Conservation (phyloP, 257 asterid species). For the Nicotiana paniculata region DNA sequence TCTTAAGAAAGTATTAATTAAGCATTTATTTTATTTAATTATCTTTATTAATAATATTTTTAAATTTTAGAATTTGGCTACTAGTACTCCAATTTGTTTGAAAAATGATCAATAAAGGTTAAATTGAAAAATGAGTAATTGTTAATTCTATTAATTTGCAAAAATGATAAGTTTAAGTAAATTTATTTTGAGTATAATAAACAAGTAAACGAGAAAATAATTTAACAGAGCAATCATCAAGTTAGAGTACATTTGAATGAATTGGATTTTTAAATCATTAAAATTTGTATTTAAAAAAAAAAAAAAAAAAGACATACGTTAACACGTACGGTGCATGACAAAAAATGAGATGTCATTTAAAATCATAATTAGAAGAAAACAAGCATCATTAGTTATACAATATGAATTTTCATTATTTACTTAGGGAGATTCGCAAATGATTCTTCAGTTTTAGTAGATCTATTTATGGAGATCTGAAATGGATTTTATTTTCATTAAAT, state of each 20-base stretch:
- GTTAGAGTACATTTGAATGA: neutral
- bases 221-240: neutral
- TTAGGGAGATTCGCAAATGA: neutral
- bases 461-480: neutral
- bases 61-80: too few species aligned
- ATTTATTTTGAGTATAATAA: too few species aligned
- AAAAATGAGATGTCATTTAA: neutral
- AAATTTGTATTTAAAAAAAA: neutral
- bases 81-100: too few species aligned
- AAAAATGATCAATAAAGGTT: too few species aligned
- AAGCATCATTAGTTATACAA: neutral
- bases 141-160: too few species aligned
- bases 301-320: neutral
- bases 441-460: neutral
- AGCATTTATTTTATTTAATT: too few species aligned
- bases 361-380: neutral
- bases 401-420: neutral
- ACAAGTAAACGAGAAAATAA: too few species aligned
- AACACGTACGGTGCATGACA: neutral
- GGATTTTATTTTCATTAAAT: neutral
- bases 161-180: too few species aligned
- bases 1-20: too few species aligned
- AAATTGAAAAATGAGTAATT: too few species aligned
- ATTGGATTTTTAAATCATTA: neutral
- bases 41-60: too few species aligned